Conservation (phyloP, 495 filamentous ascomycete species). For the Trichoderma virens region DNA sequence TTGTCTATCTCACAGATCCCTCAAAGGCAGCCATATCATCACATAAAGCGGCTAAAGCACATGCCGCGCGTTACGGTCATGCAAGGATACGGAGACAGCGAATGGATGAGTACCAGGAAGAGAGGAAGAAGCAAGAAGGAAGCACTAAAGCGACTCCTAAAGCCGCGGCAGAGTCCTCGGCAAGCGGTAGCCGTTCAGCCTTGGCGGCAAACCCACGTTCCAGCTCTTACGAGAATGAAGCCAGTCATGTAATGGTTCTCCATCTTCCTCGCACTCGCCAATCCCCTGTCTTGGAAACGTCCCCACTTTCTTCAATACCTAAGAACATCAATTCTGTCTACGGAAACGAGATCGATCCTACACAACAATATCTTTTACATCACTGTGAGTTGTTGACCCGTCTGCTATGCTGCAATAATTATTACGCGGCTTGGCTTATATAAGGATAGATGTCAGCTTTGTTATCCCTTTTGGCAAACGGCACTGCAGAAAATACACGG, state of each 20-base stretch:
- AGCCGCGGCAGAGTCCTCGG: not conserved
- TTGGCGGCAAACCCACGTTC: not conserved
- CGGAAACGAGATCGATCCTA: not conserved
- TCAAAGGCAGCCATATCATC: not conserved
- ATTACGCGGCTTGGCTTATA: not conserved
- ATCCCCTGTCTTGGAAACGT: not conserved
- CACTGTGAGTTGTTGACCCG: not conserved
- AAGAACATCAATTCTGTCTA: not conserved
- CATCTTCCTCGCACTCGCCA: not conserved
- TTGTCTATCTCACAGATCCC: slow-evolving; percentile 1
- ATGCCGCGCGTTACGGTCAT: slow-evolving; percentile 2
- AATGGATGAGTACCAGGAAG: not conserved
- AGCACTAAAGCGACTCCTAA: not conserved
- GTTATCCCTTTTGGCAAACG: slow-evolving; percentile 2
- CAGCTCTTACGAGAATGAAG: not conserved
- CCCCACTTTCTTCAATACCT: not conserved
- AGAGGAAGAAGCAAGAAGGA: not conserved
- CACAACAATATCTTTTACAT: not conserved
- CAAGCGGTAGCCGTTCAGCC: not conserved
- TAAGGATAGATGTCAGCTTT: not conserved
- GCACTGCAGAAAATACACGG: not conserved
- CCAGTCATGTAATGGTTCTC: not conserved
- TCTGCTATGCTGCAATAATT: not conserved
- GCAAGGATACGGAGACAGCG: not conserved
- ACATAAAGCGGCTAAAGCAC: not conserved